A percentile compares a stretch with the other conserved stretches of the same genome.
phyloP scores from a whole-genome alignment of 2,329 filamentous ascomycete genomes.

The Pestalotiopsis sp. region DNA sequence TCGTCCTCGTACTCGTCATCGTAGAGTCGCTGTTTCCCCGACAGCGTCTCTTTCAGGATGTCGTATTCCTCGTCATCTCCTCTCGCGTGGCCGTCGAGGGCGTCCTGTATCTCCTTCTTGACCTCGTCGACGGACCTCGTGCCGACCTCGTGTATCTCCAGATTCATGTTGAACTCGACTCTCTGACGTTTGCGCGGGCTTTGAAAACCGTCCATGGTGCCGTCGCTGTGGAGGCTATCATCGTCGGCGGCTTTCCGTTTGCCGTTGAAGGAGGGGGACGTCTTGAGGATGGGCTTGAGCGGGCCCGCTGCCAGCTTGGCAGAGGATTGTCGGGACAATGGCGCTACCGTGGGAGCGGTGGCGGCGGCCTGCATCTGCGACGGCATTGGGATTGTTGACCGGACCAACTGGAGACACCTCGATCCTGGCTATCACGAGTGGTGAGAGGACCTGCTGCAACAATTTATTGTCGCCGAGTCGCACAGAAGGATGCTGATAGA shows the following conservation, averaged over 20 bases:
- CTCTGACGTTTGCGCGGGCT: constrained; percentile 56
- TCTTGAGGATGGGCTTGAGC: constrained; percentile 56
- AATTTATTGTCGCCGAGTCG: not conserved
- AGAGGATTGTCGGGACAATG: constrained; percentile 24
- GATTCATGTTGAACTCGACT: constrained; percentile 61
- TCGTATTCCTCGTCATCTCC: constrained; percentile 64
- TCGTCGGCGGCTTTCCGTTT: constrained; percentile 44
- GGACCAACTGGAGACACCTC: not conserved
- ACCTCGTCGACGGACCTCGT: constrained; percentile 55
- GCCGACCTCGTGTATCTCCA: constrained; percentile 57
- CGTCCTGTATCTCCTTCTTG: constrained; percentile 55
- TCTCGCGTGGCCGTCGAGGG: constrained; percentile 57
- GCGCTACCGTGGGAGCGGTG: constrained; percentile 24
- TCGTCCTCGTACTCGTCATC: constrained; percentile 48
- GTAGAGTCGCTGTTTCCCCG: constrained; percentile 47
- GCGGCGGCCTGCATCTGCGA: constrained; percentile 22
- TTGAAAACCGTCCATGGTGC: constrained; percentile 34
- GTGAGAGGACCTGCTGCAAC: not conserved
- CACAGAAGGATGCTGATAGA: not conserved
- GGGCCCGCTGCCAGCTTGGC: constrained; percentile 37
- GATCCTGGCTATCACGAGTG: not conserved
- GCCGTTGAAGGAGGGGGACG: constrained; percentile 43
- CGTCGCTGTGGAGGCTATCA: constrained; percentile 40
- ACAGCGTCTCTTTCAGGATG: constrained; percentile 60
- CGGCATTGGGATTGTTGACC: constrained; percentile 4